phyloP scores from a whole-genome alignment of 768 basidiomycete genomes.

The Podaxis rugospora region DNA sequence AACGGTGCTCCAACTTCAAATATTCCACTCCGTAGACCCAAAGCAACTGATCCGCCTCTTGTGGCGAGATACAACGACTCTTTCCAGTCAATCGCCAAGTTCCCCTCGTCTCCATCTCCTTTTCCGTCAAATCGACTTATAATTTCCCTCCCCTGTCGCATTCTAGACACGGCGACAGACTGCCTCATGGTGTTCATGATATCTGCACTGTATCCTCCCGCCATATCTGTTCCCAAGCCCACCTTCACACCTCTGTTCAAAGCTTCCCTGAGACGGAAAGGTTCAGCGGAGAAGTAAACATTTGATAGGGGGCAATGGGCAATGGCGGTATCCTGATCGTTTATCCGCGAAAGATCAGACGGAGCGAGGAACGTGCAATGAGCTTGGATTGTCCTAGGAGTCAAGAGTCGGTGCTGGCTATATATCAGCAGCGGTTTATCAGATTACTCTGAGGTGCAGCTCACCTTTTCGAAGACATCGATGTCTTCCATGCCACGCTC shows the following conservation, averaged over 20 bases:
- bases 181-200: conserved; percentile 80
- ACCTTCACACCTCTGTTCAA: conserved; percentile 58
- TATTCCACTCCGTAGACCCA: conserved; percentile 53
- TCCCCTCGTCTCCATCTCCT: conserved; percentile 5
- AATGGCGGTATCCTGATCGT: conserved; percentile 49
- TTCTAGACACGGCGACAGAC: conserved; percentile 66
- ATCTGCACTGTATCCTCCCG: conserved; percentile 79
- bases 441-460: not conserved
- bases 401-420: conserved; percentile 33
- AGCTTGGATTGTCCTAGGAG: conserved; percentile 69
- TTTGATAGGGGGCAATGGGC: conserved; percentile 92
- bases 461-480: conserved; percentile 67
- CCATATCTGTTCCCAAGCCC: conserved; percentile 82
- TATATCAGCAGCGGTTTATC: conserved; percentile 31
- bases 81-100: conserved; percentile 69
- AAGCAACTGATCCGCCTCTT: conserved; percentile 66
- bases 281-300: conserved; percentile 74
- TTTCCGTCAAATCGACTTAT: conserved; percentile 16
- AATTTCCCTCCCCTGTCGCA: conserved; percentile 51
- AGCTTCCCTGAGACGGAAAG: conserved; percentile 70
- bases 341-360: conserved; percentile 47
- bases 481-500: conserved; percentile 65
- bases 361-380: conserved; percentile 81
- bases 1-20: conserved; percentile 63
- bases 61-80: conserved; percentile 82